Base-by-base conservation (phyloP, 164 flowering plant genomes). In the Brasenia schreberi region DNA sequence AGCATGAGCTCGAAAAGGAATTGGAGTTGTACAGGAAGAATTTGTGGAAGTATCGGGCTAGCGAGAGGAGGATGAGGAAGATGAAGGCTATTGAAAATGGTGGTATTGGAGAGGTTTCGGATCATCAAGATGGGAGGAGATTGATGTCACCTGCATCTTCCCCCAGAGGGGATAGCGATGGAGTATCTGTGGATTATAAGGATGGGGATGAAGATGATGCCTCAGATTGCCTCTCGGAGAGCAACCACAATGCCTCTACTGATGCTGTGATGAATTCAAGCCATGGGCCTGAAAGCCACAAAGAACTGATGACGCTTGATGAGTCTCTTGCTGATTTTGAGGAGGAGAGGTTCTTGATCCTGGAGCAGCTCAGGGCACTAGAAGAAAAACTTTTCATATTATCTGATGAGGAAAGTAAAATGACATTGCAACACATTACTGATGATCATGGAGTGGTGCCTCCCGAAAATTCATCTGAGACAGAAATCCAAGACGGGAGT, bases 331-430 rank as follows among this genome's bases (percentile, higher is more conserved):
- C 82, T 10, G 81, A 83, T 63, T 86, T 85, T 64, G 96, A 91
- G 76, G 89, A 85, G 61, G 97, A 91, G 76, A 85, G 92, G 74
- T 62, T 81, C 44, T 82, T 88, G 6, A 88, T 93, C 65, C 76
- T 90, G 6, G 89, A 88, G 65, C 90, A 87, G 74, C 88, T 93
- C 42, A 88, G 84, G 82, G 84, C 72, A 59, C 71, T 93, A 66
- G 98, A 93, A 69, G 92, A 85, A 72, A 93, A 92, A 77, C 90
- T 90, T 53, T 77, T 85, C 53, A 71, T 81, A 42, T 63, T 87
- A 68, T 80, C 76, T 52, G 89, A 87, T 59, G 91, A 86, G 43
- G 89, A 79, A 5, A 49, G 56, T 14, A 49, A 9, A 49, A 49
- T 49, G 56, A 14, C 16, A 49, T 49, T 14, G 16, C 10, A 49